These are phyloP conservation scores for Apiospora pterosperma DNA, from an alignment of 2,329 filamentous ascomycete genomes.

Conservation along the genomic window DNA sequence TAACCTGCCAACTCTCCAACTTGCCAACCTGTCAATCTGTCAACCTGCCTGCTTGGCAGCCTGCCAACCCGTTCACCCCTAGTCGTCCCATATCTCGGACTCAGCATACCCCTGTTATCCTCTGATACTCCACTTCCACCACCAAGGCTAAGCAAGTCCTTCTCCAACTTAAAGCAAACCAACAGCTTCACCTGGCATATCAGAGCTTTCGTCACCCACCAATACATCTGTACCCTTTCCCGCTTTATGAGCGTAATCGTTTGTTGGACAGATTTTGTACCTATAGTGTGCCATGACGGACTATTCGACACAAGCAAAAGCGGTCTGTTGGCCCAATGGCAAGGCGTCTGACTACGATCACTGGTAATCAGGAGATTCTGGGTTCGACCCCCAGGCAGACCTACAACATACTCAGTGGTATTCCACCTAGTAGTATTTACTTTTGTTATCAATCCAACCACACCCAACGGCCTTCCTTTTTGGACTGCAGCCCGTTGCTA, in stretches of 20 bases:
- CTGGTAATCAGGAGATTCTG: constrained; percentile 11
- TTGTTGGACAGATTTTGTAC: too few relatives aligned
- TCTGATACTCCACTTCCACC: not conserved
- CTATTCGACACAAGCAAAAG: not conserved
- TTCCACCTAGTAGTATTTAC: too few relatives aligned
- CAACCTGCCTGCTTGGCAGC: too few relatives aligned
- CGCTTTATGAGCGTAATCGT: not conserved
- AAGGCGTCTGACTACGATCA: constrained; percentile 38
- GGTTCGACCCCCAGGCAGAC: constrained; percentile 12
- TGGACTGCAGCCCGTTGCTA: not conserved
- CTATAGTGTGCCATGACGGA: not conserved
- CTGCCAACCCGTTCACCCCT: too few relatives aligned
- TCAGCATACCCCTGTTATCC: not conserved
- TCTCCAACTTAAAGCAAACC: not conserved
- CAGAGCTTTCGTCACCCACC: constrained; percentile 5
- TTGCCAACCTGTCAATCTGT: not conserved
- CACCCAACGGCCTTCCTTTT: not conserved
- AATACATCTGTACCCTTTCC: not conserved
- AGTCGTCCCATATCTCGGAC: not conserved
- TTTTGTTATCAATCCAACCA: not conserved
- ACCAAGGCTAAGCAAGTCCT: not conserved
- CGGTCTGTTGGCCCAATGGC: constrained; percentile 29
- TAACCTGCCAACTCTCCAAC: too few relatives aligned
- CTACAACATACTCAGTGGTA: not conserved
- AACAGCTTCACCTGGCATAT: not conserved